Evolutionary conservation across 352 stramenopile genomes (phyloP), one percentile per base, ranked within the genome.

Genomic region (Phytophthora pini): DNA sequence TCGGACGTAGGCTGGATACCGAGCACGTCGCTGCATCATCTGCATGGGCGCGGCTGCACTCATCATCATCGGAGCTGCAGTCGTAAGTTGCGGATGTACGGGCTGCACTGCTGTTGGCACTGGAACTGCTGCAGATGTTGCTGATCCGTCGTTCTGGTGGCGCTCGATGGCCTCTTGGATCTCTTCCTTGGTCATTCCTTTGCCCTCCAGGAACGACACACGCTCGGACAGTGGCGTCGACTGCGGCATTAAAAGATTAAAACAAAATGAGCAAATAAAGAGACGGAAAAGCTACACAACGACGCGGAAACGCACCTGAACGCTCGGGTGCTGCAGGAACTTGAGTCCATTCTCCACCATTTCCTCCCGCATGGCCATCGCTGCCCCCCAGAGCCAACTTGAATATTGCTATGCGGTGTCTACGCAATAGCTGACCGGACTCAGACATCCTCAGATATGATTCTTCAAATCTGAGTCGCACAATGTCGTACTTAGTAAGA

Each of bases 301-400:
- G 5, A 26, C 2, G 17, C 20, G 12, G 8, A 1, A 1, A 72
- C 50, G 39, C 44, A 89, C 82, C 82, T 94, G 86, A 15, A 94
- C 86, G 59, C 77, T 92, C 48, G 86, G 86, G 44, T 94, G 86
- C 51, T 84, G 81, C 49, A 94, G 72, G 70, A 94, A 94, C 59
- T 90, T 88, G 66, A 94, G 72, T 24, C 86, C 86, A 56, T 89
- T 94, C 54, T 76, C 78, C 41, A 94, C 76, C 77, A 90, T 89
- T 56, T 94, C 86, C 53, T 86, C 66, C 46, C 84, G 61, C 75
- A 86, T 74, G 36, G 51, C 54, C 52, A 55, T 68, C 52, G 31
- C 34, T 49, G 3, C 39, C 24, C 24, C 24, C 24, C 4, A 27
- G 61, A 49, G 48, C 54, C 58, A 72, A 72, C 64, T 72, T 72